phyloP scores from a whole-genome alignment of 2,329 filamentous ascomycete species.

The Claviceps quebecensis region DNA sequence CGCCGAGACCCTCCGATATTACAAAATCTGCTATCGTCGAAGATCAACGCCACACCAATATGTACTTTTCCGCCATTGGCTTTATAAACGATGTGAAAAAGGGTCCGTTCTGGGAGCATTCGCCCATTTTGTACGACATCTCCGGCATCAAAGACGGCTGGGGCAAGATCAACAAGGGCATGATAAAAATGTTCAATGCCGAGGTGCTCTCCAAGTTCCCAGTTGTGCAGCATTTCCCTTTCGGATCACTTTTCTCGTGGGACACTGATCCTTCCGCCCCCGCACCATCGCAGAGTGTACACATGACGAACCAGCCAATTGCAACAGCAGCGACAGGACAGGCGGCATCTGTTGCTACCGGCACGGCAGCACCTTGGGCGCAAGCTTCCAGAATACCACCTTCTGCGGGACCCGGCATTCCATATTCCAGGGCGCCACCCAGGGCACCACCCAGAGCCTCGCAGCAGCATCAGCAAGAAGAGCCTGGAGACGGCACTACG shows the following conservation, averaged over 20 bases:
- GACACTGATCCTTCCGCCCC: slow-evolving; percentile 49
- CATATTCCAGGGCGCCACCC: slow-evolving; percentile 24
- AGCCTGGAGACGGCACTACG: slow-evolving; percentile 16
- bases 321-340: neutral
- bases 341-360: slow-evolving; percentile 15
- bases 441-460: slow-evolving; percentile 14
- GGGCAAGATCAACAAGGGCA: slow-evolving; percentile 98
- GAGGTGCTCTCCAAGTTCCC: slow-evolving; percentile 95
- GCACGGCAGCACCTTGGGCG: slow-evolving; percentile 32
- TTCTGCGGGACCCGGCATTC: slow-evolving; percentile 21
- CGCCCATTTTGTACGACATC: slow-evolving; percentile 85
- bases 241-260: slow-evolving; percentile 71
- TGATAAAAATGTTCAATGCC: slow-evolving; percentile 99
- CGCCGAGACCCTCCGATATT: slow-evolving; percentile 60
- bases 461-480: slow-evolving; percentile 10
- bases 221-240: slow-evolving; percentile 91
- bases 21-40: slow-evolving; percentile 50
- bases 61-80: slow-evolving; percentile 92
- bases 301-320: slow-evolving; percentile 42
- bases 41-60: slow-evolving; percentile 50
- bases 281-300: slow-evolving; percentile 33
- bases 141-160: slow-evolving; percentile 85
- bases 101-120: slow-evolving; percentile 95
- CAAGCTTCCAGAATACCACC: slow-evolving; percentile 26
- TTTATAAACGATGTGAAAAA: slow-evolving; percentile 97